These are phyloP conservation scores for Aquilaria malaccensis DNA, from an alignment of 345 rosid genomes.

Conservation along the genomic window DNA sequence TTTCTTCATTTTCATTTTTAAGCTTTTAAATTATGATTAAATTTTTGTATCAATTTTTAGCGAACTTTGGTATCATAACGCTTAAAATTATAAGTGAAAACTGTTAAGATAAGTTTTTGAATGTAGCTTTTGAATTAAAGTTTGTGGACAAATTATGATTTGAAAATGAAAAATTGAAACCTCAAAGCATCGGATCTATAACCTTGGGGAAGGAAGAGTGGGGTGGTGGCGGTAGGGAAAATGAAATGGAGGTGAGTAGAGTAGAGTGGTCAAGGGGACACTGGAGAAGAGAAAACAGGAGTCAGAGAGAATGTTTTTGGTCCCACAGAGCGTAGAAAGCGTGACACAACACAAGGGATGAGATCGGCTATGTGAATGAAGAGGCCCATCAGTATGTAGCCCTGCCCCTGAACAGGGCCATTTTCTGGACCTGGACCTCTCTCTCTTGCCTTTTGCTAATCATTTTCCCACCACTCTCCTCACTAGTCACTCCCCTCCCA, in stretches of 20 bases:
- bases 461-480: neutral
- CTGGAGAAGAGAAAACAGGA: neutral
- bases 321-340: conserved; percentile 25
- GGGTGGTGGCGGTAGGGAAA: conserved; percentile 1
- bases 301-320: conserved; percentile 35
- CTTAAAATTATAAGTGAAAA: too few species aligned
- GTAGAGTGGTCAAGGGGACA: conserved; percentile 34
- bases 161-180: too few species aligned
- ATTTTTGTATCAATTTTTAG: too few species aligned
- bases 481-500: too few species aligned
- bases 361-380: conserved; percentile 16
- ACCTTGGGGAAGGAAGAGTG: too few species aligned
- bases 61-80: too few species aligned
- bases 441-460: conserved; percentile 9
- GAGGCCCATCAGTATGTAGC: conserved; percentile 31
- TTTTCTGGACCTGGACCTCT: neutral
- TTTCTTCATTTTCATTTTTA: too few species aligned
- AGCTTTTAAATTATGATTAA: too few species aligned
- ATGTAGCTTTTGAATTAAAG: too few species aligned
- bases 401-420: conserved; percentile 18
- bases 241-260: conserved; percentile 10
- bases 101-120: too few species aligned
- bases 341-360: conserved; percentile 5
- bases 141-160: too few species aligned
- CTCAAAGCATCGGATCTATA: too few species aligned